A percentile compares a stretch with the other conserved stretches of the same genome.
Evolutionary conservation across 306 rosid genomes (phyloP).

Genomic region (Lathyrus tuberosus): DNA sequence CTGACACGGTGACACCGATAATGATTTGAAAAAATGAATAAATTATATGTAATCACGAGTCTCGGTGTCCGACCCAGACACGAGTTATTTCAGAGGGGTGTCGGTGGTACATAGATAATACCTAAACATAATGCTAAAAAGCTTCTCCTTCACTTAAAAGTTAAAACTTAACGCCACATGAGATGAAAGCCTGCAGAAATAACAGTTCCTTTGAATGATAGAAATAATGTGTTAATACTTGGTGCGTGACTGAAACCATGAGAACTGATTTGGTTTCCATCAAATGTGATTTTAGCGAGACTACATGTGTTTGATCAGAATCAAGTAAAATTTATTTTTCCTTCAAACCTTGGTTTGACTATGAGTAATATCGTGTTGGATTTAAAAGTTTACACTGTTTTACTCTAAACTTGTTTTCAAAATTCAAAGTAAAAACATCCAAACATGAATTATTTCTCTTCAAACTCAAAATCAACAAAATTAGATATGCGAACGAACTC

Average conservation of each 20-base stretch:
- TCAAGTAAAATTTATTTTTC: not conserved
- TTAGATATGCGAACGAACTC: not conserved
- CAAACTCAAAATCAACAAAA: not conserved
- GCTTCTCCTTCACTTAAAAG: not conserved
- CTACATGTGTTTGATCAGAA: not conserved
- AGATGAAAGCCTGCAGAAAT: conserved; percentile 36
- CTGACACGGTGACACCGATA: no score
- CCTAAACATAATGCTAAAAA: conserved; percentile 10
- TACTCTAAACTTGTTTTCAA: not conserved
- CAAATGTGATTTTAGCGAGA: not conserved
- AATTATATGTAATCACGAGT: no score
- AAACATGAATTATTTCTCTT: not conserved
- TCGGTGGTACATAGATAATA: not conserved
- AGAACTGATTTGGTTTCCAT: not conserved
- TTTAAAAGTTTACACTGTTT: not conserved
- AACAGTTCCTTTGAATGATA: conserved; percentile 14
- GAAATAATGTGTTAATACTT: conserved; percentile 5
- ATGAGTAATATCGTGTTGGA: not conserved
- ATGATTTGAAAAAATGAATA: no score
- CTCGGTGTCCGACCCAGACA: no score
- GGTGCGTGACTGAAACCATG: not conserved
- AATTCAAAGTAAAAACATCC: not conserved
- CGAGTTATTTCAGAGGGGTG: no score
- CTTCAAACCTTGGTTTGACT: not conserved
- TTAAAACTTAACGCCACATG: conserved; percentile 11